Conservation (phyloP, 1,284 basidiomycete genomes). For the Anthracocystis panici-leucophaei region DNA sequence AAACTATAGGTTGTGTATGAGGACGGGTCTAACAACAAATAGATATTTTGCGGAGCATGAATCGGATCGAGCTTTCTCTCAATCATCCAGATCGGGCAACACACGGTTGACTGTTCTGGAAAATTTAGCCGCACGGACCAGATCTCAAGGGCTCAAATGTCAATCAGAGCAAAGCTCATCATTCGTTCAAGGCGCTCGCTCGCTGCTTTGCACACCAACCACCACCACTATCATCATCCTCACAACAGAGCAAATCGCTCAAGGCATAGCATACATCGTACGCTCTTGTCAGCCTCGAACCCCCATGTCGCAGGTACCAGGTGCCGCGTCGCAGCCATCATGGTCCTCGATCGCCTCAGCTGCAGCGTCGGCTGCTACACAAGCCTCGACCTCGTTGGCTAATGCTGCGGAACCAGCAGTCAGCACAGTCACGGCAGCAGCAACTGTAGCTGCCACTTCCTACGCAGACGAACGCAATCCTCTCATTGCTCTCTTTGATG, state of each 20-base stretch:
- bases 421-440: not conserved
- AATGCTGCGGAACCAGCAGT: constrained; percentile 13
- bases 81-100: not conserved
- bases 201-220: not conserved
- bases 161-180: too few species aligned
- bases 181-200: too few species aligned
- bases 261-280: constrained; percentile 3
- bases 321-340: constrained; percentile 24
- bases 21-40: not conserved
- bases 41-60: not conserved
- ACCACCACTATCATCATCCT: not conserved
- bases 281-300: constrained; percentile 5
- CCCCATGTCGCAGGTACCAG: constrained; percentile 40
- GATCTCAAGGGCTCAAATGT: not conserved
- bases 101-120: not conserved
- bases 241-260: not conserved
- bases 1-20: not conserved
- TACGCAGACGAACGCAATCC: constrained; percentile 48
- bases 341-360: constrained; percentile 26
- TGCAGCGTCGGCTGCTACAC: constrained; percentile 15
- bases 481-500: constrained; percentile 52
- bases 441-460: constrained; percentile 10
- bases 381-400: constrained; percentile 12
- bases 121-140: constrained; percentile 9
- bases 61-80: not conserved